A percentile compares a stretch with the other conserved stretches of the same genome.
These are phyloP conservation scores for Colletotrichum trifolii DNA, from an alignment of 2,329 filamentous ascomycete genomes.

Conservation along the genomic window DNA sequence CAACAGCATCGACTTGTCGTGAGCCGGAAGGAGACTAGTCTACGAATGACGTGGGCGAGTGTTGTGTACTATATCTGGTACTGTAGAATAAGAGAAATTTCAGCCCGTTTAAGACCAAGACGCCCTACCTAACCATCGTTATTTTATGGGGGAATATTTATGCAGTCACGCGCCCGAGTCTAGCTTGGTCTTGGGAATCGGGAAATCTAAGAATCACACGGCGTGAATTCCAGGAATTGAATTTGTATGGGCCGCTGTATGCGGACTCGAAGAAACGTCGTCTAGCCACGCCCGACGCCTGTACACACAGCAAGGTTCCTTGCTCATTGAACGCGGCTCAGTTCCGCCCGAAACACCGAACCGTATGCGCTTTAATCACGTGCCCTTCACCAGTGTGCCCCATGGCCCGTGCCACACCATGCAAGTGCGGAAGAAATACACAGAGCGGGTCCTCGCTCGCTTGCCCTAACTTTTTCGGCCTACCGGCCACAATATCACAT, in stretches of 20 bases:
- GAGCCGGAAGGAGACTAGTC: constrained; percentile 17
- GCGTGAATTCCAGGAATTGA: too few species aligned
- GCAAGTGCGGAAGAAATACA: neutral
- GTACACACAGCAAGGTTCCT: neutral
- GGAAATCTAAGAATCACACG: too few species aligned
- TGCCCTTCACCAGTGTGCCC: constrained; percentile 7
- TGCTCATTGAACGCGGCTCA: neutral
- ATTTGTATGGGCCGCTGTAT: too few species aligned
- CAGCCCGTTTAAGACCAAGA: constrained; percentile 5
- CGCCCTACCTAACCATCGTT: too few species aligned
- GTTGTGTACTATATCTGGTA: constrained; percentile 31
- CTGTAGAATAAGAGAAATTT: constrained; percentile 35
- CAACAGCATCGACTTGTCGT: constrained; percentile 49
- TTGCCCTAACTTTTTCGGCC: constrained; percentile 26
- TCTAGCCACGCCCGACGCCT: too few species aligned
- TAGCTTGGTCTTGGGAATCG: too few species aligned
- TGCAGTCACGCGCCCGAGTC: too few species aligned
- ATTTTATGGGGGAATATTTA: too few species aligned
- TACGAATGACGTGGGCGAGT: constrained; percentile 5
- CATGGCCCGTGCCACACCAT: constrained; percentile 8
- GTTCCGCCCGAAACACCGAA: neutral
- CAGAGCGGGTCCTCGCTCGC: neutral
- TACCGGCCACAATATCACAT: constrained; percentile 9
- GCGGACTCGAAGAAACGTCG: too few species aligned
- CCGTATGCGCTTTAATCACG: neutral